Percentiles rank a stretch among this genome's conserved stretches.
Conservation (phyloP, 306 rosid species). For the Citrullus amarus region DNA sequence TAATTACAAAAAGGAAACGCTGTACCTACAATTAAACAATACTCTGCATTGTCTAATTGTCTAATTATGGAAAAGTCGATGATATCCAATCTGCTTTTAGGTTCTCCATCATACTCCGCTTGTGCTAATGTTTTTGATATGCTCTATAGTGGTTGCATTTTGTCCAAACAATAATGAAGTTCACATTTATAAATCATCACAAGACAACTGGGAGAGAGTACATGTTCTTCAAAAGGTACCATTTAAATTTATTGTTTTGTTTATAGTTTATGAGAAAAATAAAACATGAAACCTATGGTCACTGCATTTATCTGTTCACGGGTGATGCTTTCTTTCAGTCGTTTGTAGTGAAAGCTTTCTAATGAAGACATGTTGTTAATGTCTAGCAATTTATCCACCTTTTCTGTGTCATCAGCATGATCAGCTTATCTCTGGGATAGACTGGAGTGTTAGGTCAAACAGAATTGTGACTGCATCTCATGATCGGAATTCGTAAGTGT, state of each 20-base stretch:
- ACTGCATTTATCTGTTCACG: not conserved
- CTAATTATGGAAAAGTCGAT: not conserved
- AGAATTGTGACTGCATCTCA: conserved; percentile 89
- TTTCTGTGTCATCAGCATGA: conserved; percentile 54
- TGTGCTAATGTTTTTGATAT: not conserved
- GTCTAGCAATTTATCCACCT: conserved; percentile 5
- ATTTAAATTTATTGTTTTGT: not conserved
- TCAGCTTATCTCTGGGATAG: conserved; percentile 83
- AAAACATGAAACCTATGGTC: not conserved
- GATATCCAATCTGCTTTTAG: not conserved
- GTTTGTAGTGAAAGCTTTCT: not conserved
- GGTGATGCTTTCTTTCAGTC: not conserved
- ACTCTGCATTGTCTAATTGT: not conserved
- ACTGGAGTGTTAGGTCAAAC: conserved; percentile 82
- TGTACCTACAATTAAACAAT: not conserved
- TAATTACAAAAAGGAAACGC: not conserved
- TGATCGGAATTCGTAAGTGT: conserved; percentile 95
- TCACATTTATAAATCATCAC: conserved; percentile 61
- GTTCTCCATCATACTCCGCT: not conserved
- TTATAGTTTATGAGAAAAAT: not conserved
- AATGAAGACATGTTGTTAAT: not conserved
- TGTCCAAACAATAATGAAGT: conserved; percentile 93
- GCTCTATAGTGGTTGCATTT: conserved; percentile 70
- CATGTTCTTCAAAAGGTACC: conserved; percentile 90
- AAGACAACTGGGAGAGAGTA: conserved; percentile 92